A percentile compares a stretch with the other conserved stretches of the same genome.
Evolutionary conservation across 2,329 filamentous ascomycete species (phyloP).

Genomic region (Penicillium frequentans): DNA sequence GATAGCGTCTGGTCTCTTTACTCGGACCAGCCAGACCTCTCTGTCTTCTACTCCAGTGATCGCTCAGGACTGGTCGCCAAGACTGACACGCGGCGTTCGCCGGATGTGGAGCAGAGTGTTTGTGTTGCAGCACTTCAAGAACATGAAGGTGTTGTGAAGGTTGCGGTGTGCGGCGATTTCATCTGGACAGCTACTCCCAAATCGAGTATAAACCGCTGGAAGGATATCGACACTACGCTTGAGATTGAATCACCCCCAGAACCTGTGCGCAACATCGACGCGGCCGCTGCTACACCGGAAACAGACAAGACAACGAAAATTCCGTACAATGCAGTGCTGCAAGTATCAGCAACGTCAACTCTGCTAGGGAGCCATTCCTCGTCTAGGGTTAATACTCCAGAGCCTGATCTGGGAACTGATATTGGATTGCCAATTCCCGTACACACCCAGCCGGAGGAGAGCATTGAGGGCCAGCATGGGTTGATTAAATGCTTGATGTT

Average conservation of each 20-base stretch:
- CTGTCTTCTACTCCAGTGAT: constrained; percentile 92
- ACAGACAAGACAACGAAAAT: constrained; percentile 56
- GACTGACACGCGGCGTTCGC: constrained; percentile 78
- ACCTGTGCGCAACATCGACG: constrained; percentile 46
- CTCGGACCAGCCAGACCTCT: constrained; percentile 80
- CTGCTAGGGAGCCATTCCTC: constrained; percentile 62
- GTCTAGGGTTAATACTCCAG: constrained; percentile 51
- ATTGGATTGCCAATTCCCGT: constrained; percentile 60
- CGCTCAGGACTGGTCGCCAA: constrained; percentile 92
- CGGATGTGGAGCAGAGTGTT: constrained; percentile 81
- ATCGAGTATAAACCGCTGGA: constrained; percentile 91
- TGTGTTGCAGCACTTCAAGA: constrained; percentile 92
- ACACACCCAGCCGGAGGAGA: constrained; percentile 69
- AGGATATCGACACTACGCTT: constrained; percentile 75
- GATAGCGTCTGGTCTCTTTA: constrained; percentile 96
- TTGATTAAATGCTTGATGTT: constrained; percentile 89
- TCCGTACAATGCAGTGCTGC: constrained; percentile 72
- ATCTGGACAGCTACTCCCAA: constrained; percentile 89
- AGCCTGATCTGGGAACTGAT: constrained; percentile 53
- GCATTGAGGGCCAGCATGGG: constrained; percentile 92
- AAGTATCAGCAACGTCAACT: constrained; percentile 78
- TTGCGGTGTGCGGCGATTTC: constrained; percentile 66
- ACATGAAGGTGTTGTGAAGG: constrained; percentile 67
- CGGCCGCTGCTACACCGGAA: constrained; percentile 13
- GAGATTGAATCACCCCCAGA: constrained; percentile 58